Evolutionary conservation across 495 filamentous ascomycete species (phyloP), one percentile per base, ranked within the genome.

Genomic region (Penicillium canescens): DNA sequence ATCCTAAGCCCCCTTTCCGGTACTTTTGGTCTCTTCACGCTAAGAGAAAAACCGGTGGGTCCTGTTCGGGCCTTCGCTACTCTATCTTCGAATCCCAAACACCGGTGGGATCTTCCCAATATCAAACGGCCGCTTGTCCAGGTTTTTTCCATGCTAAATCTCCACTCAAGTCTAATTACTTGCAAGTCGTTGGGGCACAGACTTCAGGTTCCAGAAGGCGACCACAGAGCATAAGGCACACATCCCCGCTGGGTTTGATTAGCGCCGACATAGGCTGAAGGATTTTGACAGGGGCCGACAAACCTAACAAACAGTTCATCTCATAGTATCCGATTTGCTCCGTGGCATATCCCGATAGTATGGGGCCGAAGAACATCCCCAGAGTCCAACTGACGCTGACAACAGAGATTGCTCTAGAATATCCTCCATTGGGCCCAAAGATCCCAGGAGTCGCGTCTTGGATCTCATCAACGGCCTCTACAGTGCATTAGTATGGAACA

Each of bases 331-430:
- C 70, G 14, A 67, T 38, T 42, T 26, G 12, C 47, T 71, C 63
- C n/a, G 55, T 52, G 11, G 72, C 36, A 47, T 45, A 52, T 1
- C 72, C 67, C 4, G 70, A 62, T 8, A 69, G 6, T 23, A 75
- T 52, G 3, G 70, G 70, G n/a, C 70, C 65, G 14, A 68, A 24
- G 5, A 73, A 60, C 28, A 53, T 59, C 6, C 69, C 71, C 20
- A 49, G 26, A 0, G 64, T 67, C 54, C 61, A 67, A 20, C 69
- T 65, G 31, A 72, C 56, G 31, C 55, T 63, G 36, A 59, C 52
- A 6, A 74, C 38, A 9, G 61, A 60, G 16, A 68, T 59, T 5
- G 66, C 70, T 11, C 62, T 52, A 11, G 65, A 71, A 36, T 72
- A 69, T 5, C 60, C 66, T 8, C 60, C 66, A 35, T 62, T 50